These are phyloP conservation scores for Aspergillus sclerotiicarbonarius DNA, from an alignment of 495 filamentous ascomycete species.

Conservation along the genomic window DNA sequence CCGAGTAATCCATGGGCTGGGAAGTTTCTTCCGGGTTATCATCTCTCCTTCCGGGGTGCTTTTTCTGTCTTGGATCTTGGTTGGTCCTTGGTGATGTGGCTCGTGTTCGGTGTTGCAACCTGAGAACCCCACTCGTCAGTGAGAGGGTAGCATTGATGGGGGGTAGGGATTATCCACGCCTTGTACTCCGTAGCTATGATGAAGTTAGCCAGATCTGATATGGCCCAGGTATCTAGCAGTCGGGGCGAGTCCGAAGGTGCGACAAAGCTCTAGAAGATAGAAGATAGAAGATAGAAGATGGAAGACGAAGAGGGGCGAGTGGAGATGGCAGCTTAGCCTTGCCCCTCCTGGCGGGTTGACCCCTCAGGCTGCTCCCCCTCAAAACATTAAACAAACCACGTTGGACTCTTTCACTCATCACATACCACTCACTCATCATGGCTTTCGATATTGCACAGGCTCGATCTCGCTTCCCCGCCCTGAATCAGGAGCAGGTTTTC, in stretches of 20 bases:
- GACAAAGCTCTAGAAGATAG: background rate
- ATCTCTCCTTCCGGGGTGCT: too few relatives aligned
- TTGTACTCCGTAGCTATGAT: too few relatives aligned
- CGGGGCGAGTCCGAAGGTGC: background rate
- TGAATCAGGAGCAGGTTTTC: conserved; percentile 63
- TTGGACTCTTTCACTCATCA: background rate
- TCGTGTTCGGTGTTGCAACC: too few relatives aligned
- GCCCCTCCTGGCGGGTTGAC: background rate
- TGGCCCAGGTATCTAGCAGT: background rate
- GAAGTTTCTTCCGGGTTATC: too few relatives aligned
- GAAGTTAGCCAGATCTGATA: too few relatives aligned
- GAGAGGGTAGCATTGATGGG: too few relatives aligned
- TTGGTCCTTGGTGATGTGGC: too few relatives aligned
- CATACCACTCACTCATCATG: conserved; percentile 8
- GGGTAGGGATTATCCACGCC: too few relatives aligned
- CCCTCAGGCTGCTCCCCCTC: background rate
- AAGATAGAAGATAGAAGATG: background rate
- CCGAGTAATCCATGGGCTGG: too few relatives aligned
- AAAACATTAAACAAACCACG: background rate
- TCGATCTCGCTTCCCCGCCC: conserved; percentile 63
- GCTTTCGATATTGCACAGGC: conserved; percentile 52
- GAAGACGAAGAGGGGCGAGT: background rate
- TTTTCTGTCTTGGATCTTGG: too few relatives aligned
- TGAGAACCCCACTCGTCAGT: too few relatives aligned
- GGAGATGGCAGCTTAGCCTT: background rate